Conservation (phyloP, 805 yeast species). For the Kuraishia capsulata region DNA sequence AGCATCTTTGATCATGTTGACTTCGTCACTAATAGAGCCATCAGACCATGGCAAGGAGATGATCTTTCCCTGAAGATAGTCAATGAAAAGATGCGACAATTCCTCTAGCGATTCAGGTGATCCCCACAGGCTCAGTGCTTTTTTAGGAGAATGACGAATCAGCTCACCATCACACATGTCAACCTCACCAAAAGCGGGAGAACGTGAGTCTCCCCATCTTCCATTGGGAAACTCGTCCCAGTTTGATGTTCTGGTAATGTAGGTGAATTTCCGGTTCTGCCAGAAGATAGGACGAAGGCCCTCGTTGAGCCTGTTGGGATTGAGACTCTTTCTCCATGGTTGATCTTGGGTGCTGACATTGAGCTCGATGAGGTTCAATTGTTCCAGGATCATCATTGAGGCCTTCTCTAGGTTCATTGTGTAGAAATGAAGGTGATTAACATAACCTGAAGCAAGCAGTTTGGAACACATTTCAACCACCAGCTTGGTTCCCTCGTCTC, state of each 20-base stretch:
- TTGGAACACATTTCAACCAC: constrained; percentile 76
- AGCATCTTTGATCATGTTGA: constrained; percentile 47
- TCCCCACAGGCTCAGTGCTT: constrained; percentile 86
- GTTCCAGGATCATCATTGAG: constrained; percentile 79
- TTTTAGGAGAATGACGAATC: constrained; percentile 73
- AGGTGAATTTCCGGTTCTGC: constrained; percentile 88
- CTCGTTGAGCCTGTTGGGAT: constrained; percentile 72
- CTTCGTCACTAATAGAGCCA: constrained; percentile 75
- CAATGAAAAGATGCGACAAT: constrained; percentile 51
- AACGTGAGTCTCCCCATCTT: constrained; percentile 96
- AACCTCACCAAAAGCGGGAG: constrained; percentile 93
- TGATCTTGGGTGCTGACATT: constrained; percentile 17
- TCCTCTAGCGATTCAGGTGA: constrained; percentile 54
- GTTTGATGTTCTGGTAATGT: constrained; percentile 78
- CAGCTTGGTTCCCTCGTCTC: constrained; percentile 77
- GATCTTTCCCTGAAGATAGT: constrained; percentile 65
- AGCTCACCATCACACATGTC: constrained; percentile 74
- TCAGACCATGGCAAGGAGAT: constrained; percentile 91
- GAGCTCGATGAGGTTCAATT: constrained; percentile 40
- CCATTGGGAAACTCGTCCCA: constrained; percentile 99
- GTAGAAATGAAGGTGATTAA: constrained; percentile 88
- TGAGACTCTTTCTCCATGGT: constrained; percentile 92
- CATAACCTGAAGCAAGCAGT: constrained; percentile 58
- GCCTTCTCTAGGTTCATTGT: constrained; percentile 96
- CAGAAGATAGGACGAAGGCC: constrained; percentile 91